A percentile compares a stretch with the other conserved stretches of the same genome.
These are phyloP conservation scores for Exophiala aquamarina DNA, from an alignment of 2,329 filamentous ascomycete genomes.

Conservation along the genomic window DNA sequence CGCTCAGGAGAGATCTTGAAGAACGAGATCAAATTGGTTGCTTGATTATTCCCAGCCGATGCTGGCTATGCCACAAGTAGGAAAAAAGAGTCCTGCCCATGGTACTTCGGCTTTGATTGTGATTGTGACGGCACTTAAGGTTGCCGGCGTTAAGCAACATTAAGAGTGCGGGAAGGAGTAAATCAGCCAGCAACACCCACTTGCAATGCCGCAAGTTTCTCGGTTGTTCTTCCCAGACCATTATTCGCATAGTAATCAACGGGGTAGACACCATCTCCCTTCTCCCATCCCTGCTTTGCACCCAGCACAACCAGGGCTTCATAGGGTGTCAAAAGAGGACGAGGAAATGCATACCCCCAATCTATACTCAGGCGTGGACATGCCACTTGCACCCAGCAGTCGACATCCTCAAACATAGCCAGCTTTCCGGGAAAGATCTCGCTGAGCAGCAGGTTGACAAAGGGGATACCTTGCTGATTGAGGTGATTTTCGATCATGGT, in stretches of 20 bases:
- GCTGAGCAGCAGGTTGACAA: slow-evolving; percentile 80
- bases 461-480: slow-evolving; percentile 69
- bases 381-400: slow-evolving; percentile 97
- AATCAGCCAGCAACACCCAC: slow-evolving; percentile 10
- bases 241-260: slow-evolving; percentile 99
- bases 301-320: slow-evolving; percentile 91
- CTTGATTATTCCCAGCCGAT: too few species aligned
- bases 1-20: too few species aligned
- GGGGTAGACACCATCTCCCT: slow-evolving; percentile 68
- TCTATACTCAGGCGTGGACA: slow-evolving; percentile 97
- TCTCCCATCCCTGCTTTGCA: slow-evolving; percentile 72
- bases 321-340: slow-evolving; percentile 87
- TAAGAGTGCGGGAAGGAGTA: too few species aligned
- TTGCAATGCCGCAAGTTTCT: slow-evolving; percentile 30
- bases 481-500: slow-evolving; percentile 78
- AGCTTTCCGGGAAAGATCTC: slow-evolving; percentile 97
- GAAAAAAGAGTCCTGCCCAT: too few species aligned
- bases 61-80: too few species aligned
- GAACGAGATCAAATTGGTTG: too few species aligned
- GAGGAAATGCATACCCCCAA: slow-evolving; percentile 94
- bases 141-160: too few species aligned
- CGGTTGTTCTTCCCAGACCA: slow-evolving; percentile 77
- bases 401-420: slow-evolving; percentile 88
- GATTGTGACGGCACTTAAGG: too few species aligned
- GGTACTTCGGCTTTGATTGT: too few species aligned